Evolutionary conservation across 1,139 yeast genomes (phyloP).

Genomic region (Pichia sp.): DNA sequence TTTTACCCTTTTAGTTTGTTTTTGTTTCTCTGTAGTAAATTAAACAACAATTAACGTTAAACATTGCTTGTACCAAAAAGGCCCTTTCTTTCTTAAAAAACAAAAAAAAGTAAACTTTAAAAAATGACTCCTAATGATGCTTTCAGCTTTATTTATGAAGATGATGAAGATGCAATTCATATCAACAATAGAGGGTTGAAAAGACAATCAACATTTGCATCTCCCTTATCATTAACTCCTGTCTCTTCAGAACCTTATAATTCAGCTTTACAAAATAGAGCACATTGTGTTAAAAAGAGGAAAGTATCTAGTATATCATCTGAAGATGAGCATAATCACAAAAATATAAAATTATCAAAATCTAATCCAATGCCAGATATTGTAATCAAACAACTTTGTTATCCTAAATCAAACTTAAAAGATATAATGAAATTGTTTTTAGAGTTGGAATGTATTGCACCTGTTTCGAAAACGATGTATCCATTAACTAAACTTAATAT

Average conservation of each 20-base stretch:
- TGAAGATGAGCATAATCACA: not conserved
- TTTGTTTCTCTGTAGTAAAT: not conserved
- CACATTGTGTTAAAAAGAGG: not conserved
- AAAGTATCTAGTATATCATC: not conserved
- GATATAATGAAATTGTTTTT: not conserved
- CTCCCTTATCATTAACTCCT: not conserved
- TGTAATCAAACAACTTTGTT: conserved; percentile 20
- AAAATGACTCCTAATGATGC: not conserved
- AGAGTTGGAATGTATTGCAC: conserved; percentile 6
- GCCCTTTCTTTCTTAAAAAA: not conserved
- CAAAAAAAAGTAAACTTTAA: not conserved
- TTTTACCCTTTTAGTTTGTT: not conserved
- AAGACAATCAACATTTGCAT: not conserved
- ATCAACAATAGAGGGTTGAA: conserved; percentile 1
- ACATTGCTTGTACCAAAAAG: not conserved
- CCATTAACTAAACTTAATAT: not conserved
- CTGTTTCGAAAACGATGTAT: conserved; percentile 4
- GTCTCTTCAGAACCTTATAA: not conserved
- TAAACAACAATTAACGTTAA: not conserved
- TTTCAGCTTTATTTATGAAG: conserved; percentile 5
- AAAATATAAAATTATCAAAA: not conserved
- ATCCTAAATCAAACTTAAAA: not conserved
- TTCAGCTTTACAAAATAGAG: not conserved
- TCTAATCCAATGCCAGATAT: conserved; percentile 9
- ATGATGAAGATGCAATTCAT: conserved; percentile 8